Base-by-base conservation (phyloP, 2,329 filamentous ascomycete genomes). In the Chaetomiaceae sp. region DNA sequence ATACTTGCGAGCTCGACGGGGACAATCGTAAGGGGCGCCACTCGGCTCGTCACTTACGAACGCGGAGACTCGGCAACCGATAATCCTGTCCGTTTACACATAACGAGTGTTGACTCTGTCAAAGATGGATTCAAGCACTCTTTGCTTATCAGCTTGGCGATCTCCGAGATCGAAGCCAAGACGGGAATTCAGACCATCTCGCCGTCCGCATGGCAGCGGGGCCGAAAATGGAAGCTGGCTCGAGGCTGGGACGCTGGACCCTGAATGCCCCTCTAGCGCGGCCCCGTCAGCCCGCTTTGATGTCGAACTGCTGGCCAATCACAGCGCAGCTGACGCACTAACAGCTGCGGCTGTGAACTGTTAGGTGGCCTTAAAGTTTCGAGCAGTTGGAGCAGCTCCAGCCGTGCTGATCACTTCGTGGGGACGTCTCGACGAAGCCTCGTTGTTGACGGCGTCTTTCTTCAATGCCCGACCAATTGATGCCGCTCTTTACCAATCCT, bases 351-450 rank as follows among this genome's bases (percentile, higher is more conserved):
- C 36, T 51, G 47, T 34, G 39, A 45, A 55, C 15, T 56, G 59
- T 62, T 59, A 63, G 61, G 61, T 63, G 61, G 61, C 61, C 61
- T 63, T 54, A 60, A 63, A 59, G 61, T 62, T 59, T 55, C 47
- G n/a, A 36, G 52, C 59, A 53, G 46, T 51, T 42, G 51, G 47
- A 53, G 50, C 54, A n/a, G 48, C 42, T 19, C 31, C 20, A 39
- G 43, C 25, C 17, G 47, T 39, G 42, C 19, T 33, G 47, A 34
- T 48, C 14, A 17, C 43, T 48, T 36, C 45, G 45, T 46, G 45
- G 39, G 54, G 25, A 47, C 43, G 44, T n/a, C 27, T 47, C 39
- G 27, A 53, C 38, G 31, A 47, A 44, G 25, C 27, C 51, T 38
- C 22, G 20, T 19, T 47, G n/a, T 42, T 34, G 38, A 47, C 36